Base-by-base conservation (phyloP, 208 protist genomes). In the Tritrichomonas foetus region DNA sequence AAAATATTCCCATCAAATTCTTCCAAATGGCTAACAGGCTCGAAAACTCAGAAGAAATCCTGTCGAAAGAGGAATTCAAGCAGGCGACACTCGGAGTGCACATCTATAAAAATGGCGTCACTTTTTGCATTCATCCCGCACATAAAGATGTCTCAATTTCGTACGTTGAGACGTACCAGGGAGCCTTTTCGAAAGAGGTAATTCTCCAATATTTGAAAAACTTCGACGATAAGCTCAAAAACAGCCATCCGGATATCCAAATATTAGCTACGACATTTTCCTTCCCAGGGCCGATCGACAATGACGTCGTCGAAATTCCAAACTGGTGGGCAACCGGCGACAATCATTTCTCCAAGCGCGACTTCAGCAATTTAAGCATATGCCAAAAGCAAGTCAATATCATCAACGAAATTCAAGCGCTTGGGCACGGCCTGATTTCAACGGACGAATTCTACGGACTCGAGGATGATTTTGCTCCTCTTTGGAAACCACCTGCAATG, bases 361-460 rank as follows among this genome's bases (percentile, higher is more conserved):
- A 78, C 13, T 78, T 78, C 22, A 39, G 5, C 16, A 36, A 47
- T 14, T 47, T 78, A 47, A 16, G 33, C 2, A 22, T 78, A 20
- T 39, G 33, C 16, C 39, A 78, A 47, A 16, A 36, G 33, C 69
- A 78, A 78, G 13, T 78, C 36, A n/a, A 78, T 39, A 47, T 78
- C 33, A 78, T 78, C 22, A 78, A 78, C 47, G 69, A 78, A 78
- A 78, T 78, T 78, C 69, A 78, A n/a, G 25, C 69, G 5, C 69
- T 47, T 47, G 69, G 69, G 3, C 69, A 78, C 69, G 69, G 69
- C 20, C 36, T 78, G 2, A 78, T 78, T 49, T 78, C 69, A 39
- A 78, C 69, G 47, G 69, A 78, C 47, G 69, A 78, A 78, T 78
- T 78, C 36, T 78, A 39, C 20, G 69, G 69, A 11, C n/a, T 78